phyloP scores from a whole-genome alignment of 805 yeast genomes.

The Torulaspora delbrueckii region DNA sequence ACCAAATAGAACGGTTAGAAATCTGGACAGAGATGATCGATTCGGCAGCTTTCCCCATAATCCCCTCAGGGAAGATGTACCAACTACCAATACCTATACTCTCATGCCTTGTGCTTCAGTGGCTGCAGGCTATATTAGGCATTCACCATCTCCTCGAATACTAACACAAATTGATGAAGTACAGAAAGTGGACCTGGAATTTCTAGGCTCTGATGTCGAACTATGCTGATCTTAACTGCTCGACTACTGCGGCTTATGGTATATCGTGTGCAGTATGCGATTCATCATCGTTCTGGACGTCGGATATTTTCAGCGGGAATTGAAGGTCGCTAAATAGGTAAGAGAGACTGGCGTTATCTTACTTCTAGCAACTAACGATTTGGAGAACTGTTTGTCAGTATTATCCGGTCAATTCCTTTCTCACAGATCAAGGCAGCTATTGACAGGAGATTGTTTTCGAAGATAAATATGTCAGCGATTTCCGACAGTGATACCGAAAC shows the following conservation, averaged over 20 bases:
- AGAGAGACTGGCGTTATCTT: background rate
- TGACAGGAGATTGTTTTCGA: background rate
- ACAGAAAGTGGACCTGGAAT: conserved; percentile 13
- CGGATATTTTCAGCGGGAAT: background rate
- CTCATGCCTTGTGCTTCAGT: background rate
- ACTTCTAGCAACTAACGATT: background rate
- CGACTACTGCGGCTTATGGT: background rate
- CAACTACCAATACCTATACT: background rate
- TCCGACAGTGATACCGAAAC: conserved; percentile 40
- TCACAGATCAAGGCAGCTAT: background rate
- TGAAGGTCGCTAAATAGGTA: background rate
- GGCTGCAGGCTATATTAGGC: background rate
- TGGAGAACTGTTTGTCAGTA: background rate
- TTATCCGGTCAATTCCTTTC: background rate
- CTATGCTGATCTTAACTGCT: conserved; percentile 3
- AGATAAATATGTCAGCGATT: conserved; percentile 23
- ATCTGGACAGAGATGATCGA: background rate
- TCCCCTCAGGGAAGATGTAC: no score
- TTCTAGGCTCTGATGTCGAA: conserved; percentile 22
- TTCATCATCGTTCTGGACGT: background rate
- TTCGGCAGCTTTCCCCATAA: background rate
- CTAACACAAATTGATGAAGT: background rate
- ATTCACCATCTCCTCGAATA: background rate
- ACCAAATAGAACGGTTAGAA: background rate
- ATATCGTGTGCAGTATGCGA: no score